Evolutionary conservation across 2,329 filamentous ascomycete genomes (phyloP).

Genomic region (Sclerotinia trifoliorum): DNA sequence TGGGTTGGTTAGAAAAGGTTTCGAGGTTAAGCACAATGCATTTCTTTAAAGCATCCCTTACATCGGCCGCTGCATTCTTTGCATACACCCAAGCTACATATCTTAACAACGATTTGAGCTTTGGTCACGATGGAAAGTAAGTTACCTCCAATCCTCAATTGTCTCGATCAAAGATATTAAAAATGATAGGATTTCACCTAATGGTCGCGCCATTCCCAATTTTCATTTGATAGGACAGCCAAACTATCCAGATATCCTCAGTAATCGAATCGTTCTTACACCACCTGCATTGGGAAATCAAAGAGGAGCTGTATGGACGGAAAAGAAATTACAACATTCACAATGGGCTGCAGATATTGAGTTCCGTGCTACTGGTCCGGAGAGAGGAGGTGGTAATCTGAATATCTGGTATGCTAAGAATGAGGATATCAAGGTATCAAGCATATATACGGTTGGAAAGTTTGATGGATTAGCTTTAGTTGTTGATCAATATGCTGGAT

Average conservation of each 20-base stretch:
- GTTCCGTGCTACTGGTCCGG: conserved; percentile 83
- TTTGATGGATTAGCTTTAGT: conserved; percentile 92
- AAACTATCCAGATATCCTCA: conserved; percentile 63
- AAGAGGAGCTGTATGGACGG: conserved; percentile 79
- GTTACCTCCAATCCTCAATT: conserved; percentile 12
- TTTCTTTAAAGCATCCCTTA: conserved; percentile 29
- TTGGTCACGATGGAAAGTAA: conserved; percentile 47
- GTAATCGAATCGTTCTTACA: conserved; percentile 89
- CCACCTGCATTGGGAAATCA: conserved; percentile 83
- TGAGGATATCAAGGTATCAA: conserved; percentile 67
- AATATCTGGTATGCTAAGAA: conserved; percentile 88
- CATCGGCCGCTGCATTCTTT: conserved; percentile 34
- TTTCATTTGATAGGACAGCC: conserved; percentile 45
- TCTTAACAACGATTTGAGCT: conserved; percentile 42
- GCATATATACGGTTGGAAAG: conserved; percentile 77
- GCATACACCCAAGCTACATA: conserved; percentile 37
- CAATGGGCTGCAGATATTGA: conserved; percentile 82
- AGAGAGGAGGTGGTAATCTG: conserved; percentile 82
- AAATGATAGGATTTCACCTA: conserved; percentile 37
- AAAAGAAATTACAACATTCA: conserved; percentile 58
- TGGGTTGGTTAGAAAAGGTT: not conserved
- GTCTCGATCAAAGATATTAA: conserved; percentile 18
- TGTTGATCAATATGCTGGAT: conserved; percentile 77
- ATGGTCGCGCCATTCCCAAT: conserved; percentile 36
- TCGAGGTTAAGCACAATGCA: conserved; percentile 9